Base-by-base conservation (phyloP, 352 stramenopile genomes). In the Phytophthora kernoviae region DNA sequence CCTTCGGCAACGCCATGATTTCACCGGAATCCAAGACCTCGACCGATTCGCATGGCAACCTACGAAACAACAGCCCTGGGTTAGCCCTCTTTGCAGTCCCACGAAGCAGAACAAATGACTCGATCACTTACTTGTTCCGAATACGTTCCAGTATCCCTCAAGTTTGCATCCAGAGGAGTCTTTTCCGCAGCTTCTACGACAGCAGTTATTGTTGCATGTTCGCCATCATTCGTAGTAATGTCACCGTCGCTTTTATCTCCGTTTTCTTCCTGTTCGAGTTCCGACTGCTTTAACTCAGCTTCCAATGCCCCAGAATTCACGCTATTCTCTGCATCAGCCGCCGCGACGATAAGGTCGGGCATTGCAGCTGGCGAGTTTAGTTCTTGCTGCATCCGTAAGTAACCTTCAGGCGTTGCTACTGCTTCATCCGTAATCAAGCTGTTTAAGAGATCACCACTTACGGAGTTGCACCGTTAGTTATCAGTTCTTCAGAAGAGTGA, bases 1-100 rank as follows among this genome's bases (percentile, higher is more conserved):
- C 87, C 40, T 90, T 90, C 0, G 87, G 87, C 9, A 96, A 67
- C 10, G 79, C 82, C 4, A 90, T 10, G 33, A 94, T 84, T 56
- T 94, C 85, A 5, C 85, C 85, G 10, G 79, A 87, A 30, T 88
- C 80, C 20, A 88, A 52, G 36, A 94, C 75, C 30, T 81, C 60
- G 2, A 84, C 82, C 2, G 58, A 68, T 57, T 92, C 77, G 40
- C 82, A 94, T 7, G 69, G 52, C 30, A 90, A 63, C 24, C 24
- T 30, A 30, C 24, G 41, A 47, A 18, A 15, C 15, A 27, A 43
- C 2, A 20, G 18, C 14, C 42, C 41, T 2, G 4, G 2, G 17
- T 18, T 43, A 20, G 24, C 15, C 42, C 46, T 21, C n/a, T 7
- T 7, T 5, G 27, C 27, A 54, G 17, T 17, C 14, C 24, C 12